Percentiles rank a stretch among this genome's conserved stretches.
Evolutionary conservation across 2,329 filamentous ascomycete species (phyloP).

Genomic region (Ceratocystis harringtonii): DNA sequence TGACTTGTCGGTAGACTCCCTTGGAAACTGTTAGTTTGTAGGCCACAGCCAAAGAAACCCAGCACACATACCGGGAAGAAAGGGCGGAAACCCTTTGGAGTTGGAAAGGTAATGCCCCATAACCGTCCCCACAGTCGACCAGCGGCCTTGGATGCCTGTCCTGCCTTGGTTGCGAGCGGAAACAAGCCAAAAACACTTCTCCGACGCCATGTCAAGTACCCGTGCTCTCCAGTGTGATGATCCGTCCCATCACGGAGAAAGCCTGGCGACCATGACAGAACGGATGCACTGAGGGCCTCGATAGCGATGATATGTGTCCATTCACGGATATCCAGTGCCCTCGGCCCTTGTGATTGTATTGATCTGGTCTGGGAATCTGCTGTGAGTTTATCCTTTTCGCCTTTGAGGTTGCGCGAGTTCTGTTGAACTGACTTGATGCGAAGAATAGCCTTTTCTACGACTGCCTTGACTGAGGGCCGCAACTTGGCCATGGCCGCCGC

Average conservation of each 20-base stretch:
- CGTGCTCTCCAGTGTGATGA: slow-evolving; percentile 32
- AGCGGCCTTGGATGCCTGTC: slow-evolving; percentile 25
- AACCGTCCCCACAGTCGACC: slow-evolving; percentile 29
- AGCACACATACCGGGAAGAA: slow-evolving; percentile 34
- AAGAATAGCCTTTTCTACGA: slow-evolving; percentile 26
- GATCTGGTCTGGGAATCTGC: not conserved
- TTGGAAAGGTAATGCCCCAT: slow-evolving; percentile 33
- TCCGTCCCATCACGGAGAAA: slow-evolving; percentile 32
- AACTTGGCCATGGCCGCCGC: slow-evolving; percentile 30
- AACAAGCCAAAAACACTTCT: slow-evolving; percentile 40
- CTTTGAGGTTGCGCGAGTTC: not conserved
- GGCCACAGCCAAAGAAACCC: not conserved
- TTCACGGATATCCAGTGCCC: slow-evolving; percentile 33
- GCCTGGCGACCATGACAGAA: slow-evolving; percentile 38
- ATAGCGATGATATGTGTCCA: slow-evolving; percentile 44
- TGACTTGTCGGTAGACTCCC: slow-evolving; percentile 18
- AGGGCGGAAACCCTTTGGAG: slow-evolving; percentile 29
- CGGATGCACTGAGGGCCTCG: slow-evolving; percentile 35
- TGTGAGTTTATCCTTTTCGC: not conserved
- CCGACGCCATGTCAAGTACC: slow-evolving; percentile 36
- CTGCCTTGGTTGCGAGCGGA: slow-evolving; percentile 28
- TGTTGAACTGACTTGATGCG: not conserved
- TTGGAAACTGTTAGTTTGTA: slow-evolving; percentile 1
- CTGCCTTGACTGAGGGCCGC: slow-evolving; percentile 29
- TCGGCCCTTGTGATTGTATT: not conserved